phyloP scores from a whole-genome alignment of 78 protist genomes.

The Isochrysis galbana region DNA sequence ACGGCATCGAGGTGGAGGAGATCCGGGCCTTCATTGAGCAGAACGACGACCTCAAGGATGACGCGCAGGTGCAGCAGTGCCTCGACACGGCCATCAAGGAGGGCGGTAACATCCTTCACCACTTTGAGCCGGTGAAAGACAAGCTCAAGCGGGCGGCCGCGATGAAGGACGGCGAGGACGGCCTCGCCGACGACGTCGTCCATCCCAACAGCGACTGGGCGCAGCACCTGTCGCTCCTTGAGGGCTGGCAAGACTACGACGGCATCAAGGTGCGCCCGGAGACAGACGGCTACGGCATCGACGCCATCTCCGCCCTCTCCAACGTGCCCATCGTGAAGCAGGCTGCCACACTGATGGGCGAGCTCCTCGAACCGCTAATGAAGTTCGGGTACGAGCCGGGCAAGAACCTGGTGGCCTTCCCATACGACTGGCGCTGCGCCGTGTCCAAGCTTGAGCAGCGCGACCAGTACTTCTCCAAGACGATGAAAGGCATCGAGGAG shows the following conservation, averaged over 20 bases:
- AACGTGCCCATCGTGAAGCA: not conserved
- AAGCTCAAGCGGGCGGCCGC: not conserved
- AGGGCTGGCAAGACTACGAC: not conserved
- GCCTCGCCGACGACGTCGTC: not conserved
- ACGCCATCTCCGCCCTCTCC: not conserved
- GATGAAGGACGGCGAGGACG: not conserved
- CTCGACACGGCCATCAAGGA: no score
- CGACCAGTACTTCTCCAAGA: not conserved
- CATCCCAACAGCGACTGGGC: not conserved
- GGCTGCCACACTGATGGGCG: not conserved
- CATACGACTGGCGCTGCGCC: not conserved
- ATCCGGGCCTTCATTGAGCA: not conserved
- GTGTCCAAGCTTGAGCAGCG: not conserved
- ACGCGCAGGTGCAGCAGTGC: not conserved
- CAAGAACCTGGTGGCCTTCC: not conserved
- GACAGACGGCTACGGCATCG: not conserved
- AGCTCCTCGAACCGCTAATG: not conserved
- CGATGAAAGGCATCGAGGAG: not conserved
- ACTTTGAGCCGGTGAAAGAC: not conserved
- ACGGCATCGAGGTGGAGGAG: not conserved
- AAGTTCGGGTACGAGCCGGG: not conserved
- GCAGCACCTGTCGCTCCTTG: not conserved
- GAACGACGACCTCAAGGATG: not conserved
- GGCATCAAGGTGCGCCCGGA: not conserved
- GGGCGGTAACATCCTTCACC: no score